A percentile compares a stretch with the other conserved stretches of the same genome.
Conservation (phyloP, 2,329 filamentous ascomycete genomes). For the Verticillium alfalfae region DNA sequence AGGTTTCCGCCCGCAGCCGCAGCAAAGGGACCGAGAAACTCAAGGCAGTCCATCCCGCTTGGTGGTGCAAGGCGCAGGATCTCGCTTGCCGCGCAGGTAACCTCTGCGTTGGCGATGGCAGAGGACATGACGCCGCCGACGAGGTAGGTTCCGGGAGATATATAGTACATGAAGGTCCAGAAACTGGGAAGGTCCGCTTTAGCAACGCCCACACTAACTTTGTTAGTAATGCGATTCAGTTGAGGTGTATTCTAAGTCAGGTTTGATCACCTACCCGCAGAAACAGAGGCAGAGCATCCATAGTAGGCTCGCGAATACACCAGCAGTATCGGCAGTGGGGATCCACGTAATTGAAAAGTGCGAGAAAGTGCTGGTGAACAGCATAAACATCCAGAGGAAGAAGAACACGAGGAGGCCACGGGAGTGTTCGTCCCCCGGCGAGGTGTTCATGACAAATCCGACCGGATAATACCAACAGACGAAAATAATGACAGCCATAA, state of each 20-base stretch:
- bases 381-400: conserved; percentile 57
- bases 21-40: conserved; percentile 42
- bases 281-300: conserved; percentile 52
- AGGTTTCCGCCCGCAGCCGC: conserved; percentile 39
- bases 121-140: conserved; percentile 51
- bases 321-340: conserved; percentile 59
- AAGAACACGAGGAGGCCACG: conserved; percentile 64
- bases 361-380: conserved; percentile 64
- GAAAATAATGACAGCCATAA: conserved; percentile 59
- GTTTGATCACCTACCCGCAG: not conserved
- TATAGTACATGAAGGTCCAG: conserved; percentile 67
- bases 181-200: conserved; percentile 54
- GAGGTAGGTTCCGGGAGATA: conserved; percentile 66
- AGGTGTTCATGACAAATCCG: conserved; percentile 54
- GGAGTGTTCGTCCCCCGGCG: conserved; percentile 25
- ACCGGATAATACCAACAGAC: conserved; percentile 67
- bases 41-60: conserved; percentile 38
- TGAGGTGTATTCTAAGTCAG: not conserved
- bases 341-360: conserved; percentile 60
- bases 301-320: conserved; percentile 60
- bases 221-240: not conserved
- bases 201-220: conserved; percentile 50
- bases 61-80: conserved; percentile 52
- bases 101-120: conserved; percentile 10
- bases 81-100: conserved; percentile 26